These are phyloP conservation scores for Saccharomycopsis sp. DNA, from an alignment of 805 yeast genomes.

Conservation along the genomic window DNA sequence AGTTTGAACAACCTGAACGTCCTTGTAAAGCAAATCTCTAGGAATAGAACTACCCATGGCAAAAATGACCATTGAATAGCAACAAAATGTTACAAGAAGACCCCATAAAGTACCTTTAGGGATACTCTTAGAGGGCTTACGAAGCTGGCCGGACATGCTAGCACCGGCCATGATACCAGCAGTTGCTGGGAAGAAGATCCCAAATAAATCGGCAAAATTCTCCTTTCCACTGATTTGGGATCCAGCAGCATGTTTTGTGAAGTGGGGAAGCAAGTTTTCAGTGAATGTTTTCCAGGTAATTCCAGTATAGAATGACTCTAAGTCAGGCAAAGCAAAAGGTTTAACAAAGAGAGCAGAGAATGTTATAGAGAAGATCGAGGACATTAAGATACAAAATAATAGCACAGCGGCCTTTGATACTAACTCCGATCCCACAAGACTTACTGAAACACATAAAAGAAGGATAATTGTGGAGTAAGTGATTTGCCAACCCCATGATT, in stretches of 20 bases:
- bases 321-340: constrained; percentile 53
- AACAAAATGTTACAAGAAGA: constrained; percentile 62
- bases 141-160: constrained; percentile 92
- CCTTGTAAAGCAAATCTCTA: constrained; percentile 65
- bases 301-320: constrained; percentile 55
- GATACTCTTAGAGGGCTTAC: constrained; percentile 79
- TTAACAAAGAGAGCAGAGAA: constrained; percentile 58
- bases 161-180: constrained; percentile 99
- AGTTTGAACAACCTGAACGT: constrained; percentile 81
- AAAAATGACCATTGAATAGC: constrained; percentile 74
- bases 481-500: constrained; percentile 62
- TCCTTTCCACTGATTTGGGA: constrained; percentile 58
- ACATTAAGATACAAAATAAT: constrained; percentile 56
- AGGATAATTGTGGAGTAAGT: constrained; percentile 65
- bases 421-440: constrained; percentile 71
- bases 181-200: constrained; percentile 95
- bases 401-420: constrained; percentile 80
- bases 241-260: constrained; percentile 91
- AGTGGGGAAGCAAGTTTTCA: constrained; percentile 68
- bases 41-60: constrained; percentile 79
- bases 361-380: constrained; percentile 79
- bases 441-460: constrained; percentile 64
- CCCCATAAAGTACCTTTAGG: constrained; percentile 95
- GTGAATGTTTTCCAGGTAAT: constrained; percentile 58
- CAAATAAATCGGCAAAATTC: constrained; percentile 80